Conservation (phyloP, 495 filamentous ascomycete species). For the Beverwykella pulmonaria region DNA sequence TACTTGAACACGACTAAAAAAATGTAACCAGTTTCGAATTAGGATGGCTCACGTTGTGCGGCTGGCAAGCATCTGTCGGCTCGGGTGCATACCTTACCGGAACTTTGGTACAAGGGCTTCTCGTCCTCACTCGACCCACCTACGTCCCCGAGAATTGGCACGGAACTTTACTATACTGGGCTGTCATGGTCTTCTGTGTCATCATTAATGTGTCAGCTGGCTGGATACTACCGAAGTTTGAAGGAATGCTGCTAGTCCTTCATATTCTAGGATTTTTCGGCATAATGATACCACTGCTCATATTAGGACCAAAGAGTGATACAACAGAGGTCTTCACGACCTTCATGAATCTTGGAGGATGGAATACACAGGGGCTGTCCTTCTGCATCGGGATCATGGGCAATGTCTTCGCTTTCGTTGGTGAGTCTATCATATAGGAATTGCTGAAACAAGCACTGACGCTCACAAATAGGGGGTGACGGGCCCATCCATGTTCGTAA, state of each 20-base stretch:
- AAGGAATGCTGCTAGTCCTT: conserved; percentile 59
- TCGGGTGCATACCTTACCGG: conserved; percentile 56
- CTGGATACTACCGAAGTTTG: conserved; percentile 57
- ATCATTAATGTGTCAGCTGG: conserved; percentile 60
- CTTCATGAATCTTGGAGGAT: conserved; percentile 36
- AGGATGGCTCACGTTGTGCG: conserved; percentile 61
- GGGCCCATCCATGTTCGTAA: too few relatives aligned
- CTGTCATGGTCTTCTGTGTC: conserved; percentile 52
- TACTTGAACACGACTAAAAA: too few relatives aligned
- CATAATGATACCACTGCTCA: conserved; percentile 60
- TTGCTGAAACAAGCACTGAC: too few relatives aligned
- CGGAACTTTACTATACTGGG: conserved; percentile 58
- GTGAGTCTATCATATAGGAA: too few relatives aligned
- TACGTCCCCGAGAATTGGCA: conserved; percentile 59
- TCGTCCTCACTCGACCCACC: conserved; percentile 53
- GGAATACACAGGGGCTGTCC: conserved; percentile 20
- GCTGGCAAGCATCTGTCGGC: conserved; percentile 61
- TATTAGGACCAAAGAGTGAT: conserved; percentile 49
- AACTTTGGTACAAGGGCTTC: conserved; percentile 61
- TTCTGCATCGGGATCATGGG: conserved; percentile 21
- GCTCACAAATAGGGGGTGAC: too few relatives aligned
- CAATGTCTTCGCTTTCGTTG: conserved; percentile 14
- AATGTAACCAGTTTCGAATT: too few relatives aligned
- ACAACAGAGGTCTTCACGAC: conserved; percentile 31
- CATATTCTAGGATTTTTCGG: conserved; percentile 66